Base-by-base conservation (phyloP, 768 basidiomycete species). In the Boletus reticulatus region DNA sequence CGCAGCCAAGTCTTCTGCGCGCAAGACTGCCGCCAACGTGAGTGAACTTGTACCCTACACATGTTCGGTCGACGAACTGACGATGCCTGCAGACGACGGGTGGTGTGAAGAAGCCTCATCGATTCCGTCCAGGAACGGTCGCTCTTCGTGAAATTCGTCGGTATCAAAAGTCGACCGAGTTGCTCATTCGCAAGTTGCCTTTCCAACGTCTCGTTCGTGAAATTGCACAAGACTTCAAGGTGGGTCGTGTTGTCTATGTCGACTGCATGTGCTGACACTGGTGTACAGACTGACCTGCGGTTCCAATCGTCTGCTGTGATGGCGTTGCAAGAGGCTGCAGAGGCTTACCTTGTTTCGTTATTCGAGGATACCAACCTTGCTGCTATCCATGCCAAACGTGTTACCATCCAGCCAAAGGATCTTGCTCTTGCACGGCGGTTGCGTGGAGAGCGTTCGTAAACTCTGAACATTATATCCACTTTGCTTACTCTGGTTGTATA, bases 51-150 rank as follows among this genome's bases (percentile, higher is more conserved):
- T 1, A 27, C 7, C 27, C 27, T 7, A 8, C 1, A 27, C 27
- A 27, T 27, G 4, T 1, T 0, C 4, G 8, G 27, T 27, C 4
- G 27, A 27, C 27, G 1, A 11, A 32, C 5, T 75, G 72, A 8
- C 36, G 70, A 74, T 56, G 74, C 73, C 56, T 73, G 79, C 31
- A 68, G 84, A 79, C 85, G 52, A 84, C 92, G 61, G 92, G 93
- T 76, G 93, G 93, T 81, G 92, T 95, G 58, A 95, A 95, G 88
- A 94, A 94, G 82, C 92, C 93, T 55, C 92, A 94, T 82, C 81
- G 92, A 55, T 94, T 92, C 82, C 78, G 87, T 68, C 87, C 87
- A 11, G 87, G 93, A 75, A 95, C 93, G 48, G 93, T 95, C 72
- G 93, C 93, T 55, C 88, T 95, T 67, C 90, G 92, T 77, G 92